Evolutionary conservation across 108 stramenopile species (phyloP).

Genomic region (Pinguiococcus pyrenoidosus): DNA sequence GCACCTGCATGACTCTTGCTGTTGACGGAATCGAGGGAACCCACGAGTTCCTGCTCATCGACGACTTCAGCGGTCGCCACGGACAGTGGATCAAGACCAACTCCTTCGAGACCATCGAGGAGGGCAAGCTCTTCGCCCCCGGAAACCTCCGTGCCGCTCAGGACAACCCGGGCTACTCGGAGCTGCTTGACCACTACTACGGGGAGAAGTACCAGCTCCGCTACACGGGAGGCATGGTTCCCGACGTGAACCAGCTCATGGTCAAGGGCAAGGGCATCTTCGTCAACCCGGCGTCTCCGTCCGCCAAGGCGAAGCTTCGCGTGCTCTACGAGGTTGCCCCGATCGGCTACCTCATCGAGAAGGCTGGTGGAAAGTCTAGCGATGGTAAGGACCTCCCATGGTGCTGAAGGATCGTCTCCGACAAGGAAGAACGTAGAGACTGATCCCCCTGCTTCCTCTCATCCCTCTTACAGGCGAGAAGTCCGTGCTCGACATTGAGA

Average conservation of each 20-base stretch:
- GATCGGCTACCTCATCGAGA: slow-evolving; percentile 39
- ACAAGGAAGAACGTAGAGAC: too few species aligned
- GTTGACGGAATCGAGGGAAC: slow-evolving; percentile 30
- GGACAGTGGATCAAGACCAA: slow-evolving; percentile 38
- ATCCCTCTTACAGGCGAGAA: slow-evolving; percentile 25
- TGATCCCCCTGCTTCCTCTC: too few species aligned
- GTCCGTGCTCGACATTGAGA: slow-evolving; percentile 43
- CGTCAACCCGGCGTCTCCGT: slow-evolving; percentile 35
- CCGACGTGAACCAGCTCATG: slow-evolving; percentile 46
- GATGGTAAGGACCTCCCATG: too few species aligned
- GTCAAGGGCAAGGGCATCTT: slow-evolving; percentile 44
- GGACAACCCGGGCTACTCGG: slow-evolving; percentile 38
- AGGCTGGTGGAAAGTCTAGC: slow-evolving; percentile 39
- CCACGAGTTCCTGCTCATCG: slow-evolving; percentile 33
- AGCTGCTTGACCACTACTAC: slow-evolving; percentile 34
- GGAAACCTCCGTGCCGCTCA: slow-evolving; percentile 42
- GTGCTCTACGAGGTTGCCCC: slow-evolving; percentile 41
- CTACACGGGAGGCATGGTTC: slow-evolving; percentile 47
- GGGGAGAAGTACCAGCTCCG: slow-evolving; percentile 40
- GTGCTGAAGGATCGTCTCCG: too few species aligned
- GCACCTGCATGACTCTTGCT: too few species aligned
- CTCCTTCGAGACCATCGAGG: slow-evolving; percentile 29
- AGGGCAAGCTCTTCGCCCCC: slow-evolving; percentile 57
- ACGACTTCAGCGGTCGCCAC: slow-evolving; percentile 35
- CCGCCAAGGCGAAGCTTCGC: slow-evolving; percentile 37